phyloP scores from a whole-genome alignment of 192 early-diverging fungal species.

The Jimgerdemannia flammicorona region DNA sequence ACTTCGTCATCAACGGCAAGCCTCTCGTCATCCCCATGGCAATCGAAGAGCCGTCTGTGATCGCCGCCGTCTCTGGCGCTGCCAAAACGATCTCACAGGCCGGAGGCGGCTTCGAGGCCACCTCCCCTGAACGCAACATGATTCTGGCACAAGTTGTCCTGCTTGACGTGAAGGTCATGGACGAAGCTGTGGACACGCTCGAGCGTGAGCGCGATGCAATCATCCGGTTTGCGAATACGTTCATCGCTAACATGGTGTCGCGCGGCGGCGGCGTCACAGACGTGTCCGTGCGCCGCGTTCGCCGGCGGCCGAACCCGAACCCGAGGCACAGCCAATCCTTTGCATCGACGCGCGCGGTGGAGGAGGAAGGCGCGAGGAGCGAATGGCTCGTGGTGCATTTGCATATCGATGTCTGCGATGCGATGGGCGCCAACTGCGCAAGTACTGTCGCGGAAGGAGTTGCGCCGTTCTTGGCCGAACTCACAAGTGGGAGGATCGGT shows the following conservation, averaged over 20 bases:
- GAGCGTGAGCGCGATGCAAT: conserved; percentile 33
- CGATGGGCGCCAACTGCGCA: conserved; percentile 78
- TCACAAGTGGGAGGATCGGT: conserved; percentile 56
- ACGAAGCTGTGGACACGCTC: conserved; percentile 35
- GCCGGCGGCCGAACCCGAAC: conserved; percentile 20
- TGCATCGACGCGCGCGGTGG: neutral
- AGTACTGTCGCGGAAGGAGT: conserved; percentile 67
- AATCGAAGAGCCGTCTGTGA: conserved; percentile 73
- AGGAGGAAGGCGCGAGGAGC: conserved; percentile 10
- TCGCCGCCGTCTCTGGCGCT: conserved; percentile 75
- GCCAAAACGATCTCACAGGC: conserved; percentile 60
- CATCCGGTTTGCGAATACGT: conserved; percentile 55
- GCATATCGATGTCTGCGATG: conserved; percentile 74
- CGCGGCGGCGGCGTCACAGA: conserved; percentile 66
- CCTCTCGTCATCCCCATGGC: conserved; percentile 69
- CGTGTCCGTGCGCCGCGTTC: conserved; percentile 46
- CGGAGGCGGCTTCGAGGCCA: conserved; percentile 53
- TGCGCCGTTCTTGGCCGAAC: conserved; percentile 50
- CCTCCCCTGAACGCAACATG: conserved; percentile 60
- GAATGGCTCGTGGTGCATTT: conserved; percentile 74
- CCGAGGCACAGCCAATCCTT: neutral
- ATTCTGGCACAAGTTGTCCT: conserved; percentile 66
- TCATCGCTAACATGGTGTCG: conserved; percentile 57
- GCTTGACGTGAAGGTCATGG: conserved; percentile 47
- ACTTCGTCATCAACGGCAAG: conserved; percentile 64